Base-by-base conservation (phyloP, 2,329 filamentous ascomycete species). In the Calonectria crousiana region DNA sequence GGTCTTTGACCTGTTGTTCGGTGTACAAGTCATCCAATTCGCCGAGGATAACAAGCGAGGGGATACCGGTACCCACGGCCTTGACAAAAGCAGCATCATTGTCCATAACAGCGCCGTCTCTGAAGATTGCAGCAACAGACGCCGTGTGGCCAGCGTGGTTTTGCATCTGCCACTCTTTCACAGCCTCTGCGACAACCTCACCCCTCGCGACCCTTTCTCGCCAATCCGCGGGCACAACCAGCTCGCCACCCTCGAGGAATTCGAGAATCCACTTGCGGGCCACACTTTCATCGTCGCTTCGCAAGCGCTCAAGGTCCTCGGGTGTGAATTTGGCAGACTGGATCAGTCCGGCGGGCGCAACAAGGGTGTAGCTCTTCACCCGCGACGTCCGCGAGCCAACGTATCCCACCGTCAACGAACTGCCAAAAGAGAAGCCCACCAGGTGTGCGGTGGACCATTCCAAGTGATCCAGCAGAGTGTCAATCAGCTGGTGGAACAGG, bases 341-440 rank as follows among this genome's bases (percentile, higher is more conserved):
- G 0, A 88, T 73, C 1, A 89, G 77, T 0, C 89, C 89, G 0
- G 87, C 88, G 0, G 88, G 88, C 0, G 88, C 88, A n/a, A 90
- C 78, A 0, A 90, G 80, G 0, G 81, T 80, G 62, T 87, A 82
- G 18, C 81, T 86, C 14, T 74, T 70, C 6, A 85, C 84, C 0
- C 14, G 81, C 78, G 10, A 83, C 26, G 6, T 32, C 6, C 56
- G 78, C 3, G 78, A 76, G 0, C 82, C 81, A 0, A 83, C 81
- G 62, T 87, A 90, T 0, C 83, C 83, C 0, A 83, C 84, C 0
- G 85, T 82, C 0, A 85, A 80, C 0, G 84, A 79, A 1, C 82
- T 87, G 14, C 89, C 89, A 66, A 90, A 89, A 0, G 88, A 90
- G 76, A 83, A 91, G 0, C 88, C 88, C 0, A 91, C 69, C 0